Evolutionary conservation across 176 grass and related monocot species (phyloP), one percentile per base, ranked within the genome.

Genomic region (Bromus sterilis): DNA sequence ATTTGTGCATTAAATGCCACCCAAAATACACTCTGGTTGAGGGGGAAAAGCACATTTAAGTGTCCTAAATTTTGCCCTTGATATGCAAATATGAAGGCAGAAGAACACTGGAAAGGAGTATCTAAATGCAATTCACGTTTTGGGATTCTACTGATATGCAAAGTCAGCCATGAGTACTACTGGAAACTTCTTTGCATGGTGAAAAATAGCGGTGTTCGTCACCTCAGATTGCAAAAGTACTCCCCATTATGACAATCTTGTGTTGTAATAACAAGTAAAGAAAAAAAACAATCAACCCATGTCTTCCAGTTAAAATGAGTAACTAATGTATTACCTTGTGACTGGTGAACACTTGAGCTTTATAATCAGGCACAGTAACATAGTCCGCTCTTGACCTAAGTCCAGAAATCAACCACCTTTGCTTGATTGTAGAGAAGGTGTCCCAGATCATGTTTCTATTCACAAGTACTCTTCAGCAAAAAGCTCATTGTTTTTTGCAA

Each of bases 391-490:
- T 31, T 74, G 48, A 30, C 76, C 4, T 2, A 28, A 72, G 10
- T 46, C 67, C 31, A 76, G 39, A 79, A 89, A 84, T 48, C 51
- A 89, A 80, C 20, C 46, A 8, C 24, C 74, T 74, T 82, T 61
- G 59, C 20, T 84, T 89, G 49, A 69, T 25, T 39, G 29, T 56
- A 40, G 30, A 89, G 78, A 61, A 63, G 83, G 77, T 64, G 73
- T 74, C 77, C 78, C 48, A 74, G 77, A 83, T 82, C 87, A 76
- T 79, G 64, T 87, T 57, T 53, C 83, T 56, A 83, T 75, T 18
- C 81, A 85, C 81, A 91, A 69, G 77, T 86, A 94, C 75, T 92
- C 94, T 79, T 84, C 74, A 31, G 90, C 92, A 92, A 97, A 97
- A 48, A 66, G 67, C 3, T 97, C 94, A 41, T 94, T 83, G 6